These are phyloP conservation scores for Penicillium sp. DNA, from an alignment of 2,329 filamentous ascomycete species.

Conservation along the genomic window DNA sequence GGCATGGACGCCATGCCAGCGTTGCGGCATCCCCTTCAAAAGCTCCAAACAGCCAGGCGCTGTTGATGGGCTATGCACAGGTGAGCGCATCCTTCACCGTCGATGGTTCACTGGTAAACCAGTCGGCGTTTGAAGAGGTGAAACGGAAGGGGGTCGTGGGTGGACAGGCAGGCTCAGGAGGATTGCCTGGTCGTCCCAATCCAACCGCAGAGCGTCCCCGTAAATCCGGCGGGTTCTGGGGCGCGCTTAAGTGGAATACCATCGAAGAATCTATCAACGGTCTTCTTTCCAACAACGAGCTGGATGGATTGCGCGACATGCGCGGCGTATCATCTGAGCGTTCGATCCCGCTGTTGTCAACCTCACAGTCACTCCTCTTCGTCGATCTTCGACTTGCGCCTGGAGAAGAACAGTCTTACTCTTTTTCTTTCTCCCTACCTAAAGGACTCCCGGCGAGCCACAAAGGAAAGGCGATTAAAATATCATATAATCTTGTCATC, in stretches of 20 bases:
- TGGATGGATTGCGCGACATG: conserved; percentile 96
- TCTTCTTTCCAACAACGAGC: conserved; percentile 79
- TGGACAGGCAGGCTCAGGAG: conserved; percentile 77
- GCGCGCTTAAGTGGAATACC: conserved; percentile 82
- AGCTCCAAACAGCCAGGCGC: conserved; percentile 57
- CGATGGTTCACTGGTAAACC: conserved; percentile 87
- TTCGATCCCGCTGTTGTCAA: conserved; percentile 87
- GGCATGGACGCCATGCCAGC: conserved; percentile 48
- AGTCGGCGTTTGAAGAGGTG: conserved; percentile 89
- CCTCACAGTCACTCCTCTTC: conserved; percentile 92
- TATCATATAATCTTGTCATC: conserved; percentile 85
- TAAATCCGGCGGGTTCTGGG: conserved; percentile 77
- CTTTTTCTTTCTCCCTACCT: conserved; percentile 83
- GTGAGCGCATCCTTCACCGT: conserved; percentile 88
- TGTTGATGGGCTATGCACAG: conserved; percentile 99
- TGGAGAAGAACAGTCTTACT: conserved; percentile 84
- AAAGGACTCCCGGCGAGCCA: conserved; percentile 88
- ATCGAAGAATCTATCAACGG: conserved; percentile 87
- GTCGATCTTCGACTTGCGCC: conserved; percentile 86
- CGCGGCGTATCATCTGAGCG: conserved; percentile 81
- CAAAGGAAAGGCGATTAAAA: conserved; percentile 90
- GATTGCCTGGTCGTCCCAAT: conserved; percentile 62
- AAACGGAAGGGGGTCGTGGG: conserved; percentile 91
- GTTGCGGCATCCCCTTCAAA: conserved; percentile 29
- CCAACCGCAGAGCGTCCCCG: conserved; percentile 38